Percentiles rank a stretch among this genome's conserved stretches.
Evolutionary conservation across 129 eudicot genomes (phyloP).

Genomic region (Tagetes patula): DNA sequence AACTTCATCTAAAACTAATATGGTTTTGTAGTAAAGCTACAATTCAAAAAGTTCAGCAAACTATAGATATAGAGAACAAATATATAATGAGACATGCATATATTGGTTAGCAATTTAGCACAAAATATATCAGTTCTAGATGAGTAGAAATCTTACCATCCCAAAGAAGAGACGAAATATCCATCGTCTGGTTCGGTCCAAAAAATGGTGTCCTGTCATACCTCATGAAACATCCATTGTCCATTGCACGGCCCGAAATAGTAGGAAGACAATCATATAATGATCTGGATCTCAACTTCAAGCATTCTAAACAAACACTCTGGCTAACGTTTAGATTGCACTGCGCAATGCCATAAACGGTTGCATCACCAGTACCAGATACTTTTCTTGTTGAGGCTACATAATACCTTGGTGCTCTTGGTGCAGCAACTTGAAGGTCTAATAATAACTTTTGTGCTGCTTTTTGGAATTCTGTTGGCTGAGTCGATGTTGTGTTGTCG

Average conservation of each 20-base stretch:
- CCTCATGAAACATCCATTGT: slow-evolving; percentile 65
- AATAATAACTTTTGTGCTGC: slow-evolving; percentile 36
- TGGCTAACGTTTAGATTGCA: slow-evolving; percentile 48
- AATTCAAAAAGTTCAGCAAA: too few relatives aligned
- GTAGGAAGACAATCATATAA: slow-evolving; percentile 50
- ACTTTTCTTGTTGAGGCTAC: slow-evolving; percentile 44
- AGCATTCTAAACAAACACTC: slow-evolving; percentile 56
- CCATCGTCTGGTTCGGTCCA: slow-evolving; percentile 47
- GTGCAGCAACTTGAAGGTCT: slow-evolving; percentile 55
- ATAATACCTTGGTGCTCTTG: slow-evolving; percentile 41
- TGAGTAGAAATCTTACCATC: slow-evolving; percentile 35
- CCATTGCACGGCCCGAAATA: slow-evolving; percentile 53
- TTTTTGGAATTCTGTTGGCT: slow-evolving; percentile 38
- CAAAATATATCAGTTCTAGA: not conserved
- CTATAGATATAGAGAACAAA: too few relatives aligned
- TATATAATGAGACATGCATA: too few relatives aligned
- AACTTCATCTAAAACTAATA: too few relatives aligned
- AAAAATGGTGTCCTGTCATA: slow-evolving; percentile 55
- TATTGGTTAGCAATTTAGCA: too few relatives aligned
- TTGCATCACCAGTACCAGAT: slow-evolving; percentile 19
- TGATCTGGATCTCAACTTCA: slow-evolving; percentile 38
- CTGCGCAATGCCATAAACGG: slow-evolving; percentile 59
- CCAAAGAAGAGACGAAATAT: slow-evolving; percentile 45
- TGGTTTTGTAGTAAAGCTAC: too few relatives aligned
- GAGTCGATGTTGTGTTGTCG: slow-evolving; percentile 42